Evolutionary conservation across 2,329 filamentous ascomycete species (phyloP).

Genomic region (Sclerotinia borealis): DNA sequence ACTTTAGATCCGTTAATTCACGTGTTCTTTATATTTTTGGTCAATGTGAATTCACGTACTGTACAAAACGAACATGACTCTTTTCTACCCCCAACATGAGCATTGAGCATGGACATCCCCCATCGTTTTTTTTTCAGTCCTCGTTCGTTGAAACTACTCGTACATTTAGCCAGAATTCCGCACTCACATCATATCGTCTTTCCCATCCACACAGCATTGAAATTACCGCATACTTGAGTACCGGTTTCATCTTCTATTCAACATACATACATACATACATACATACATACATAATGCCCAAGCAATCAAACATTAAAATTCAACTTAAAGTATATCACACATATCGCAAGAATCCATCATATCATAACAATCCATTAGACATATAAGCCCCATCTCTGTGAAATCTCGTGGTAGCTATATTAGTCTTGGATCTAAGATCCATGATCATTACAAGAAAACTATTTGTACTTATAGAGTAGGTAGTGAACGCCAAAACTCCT

Average conservation of each 20-base stretch:
- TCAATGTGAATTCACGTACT: not conserved
- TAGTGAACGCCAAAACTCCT: no score
- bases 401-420: not conserved
- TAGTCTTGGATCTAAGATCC: not conserved
- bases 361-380: not conserved
- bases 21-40: not conserved
- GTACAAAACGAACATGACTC: no score
- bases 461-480: no score
- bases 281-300: no score
- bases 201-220: not conserved
- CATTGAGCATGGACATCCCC: constrained; percentile 25
- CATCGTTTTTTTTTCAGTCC: no score
- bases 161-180: not conserved
- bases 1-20: not conserved
- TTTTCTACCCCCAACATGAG: constrained; percentile 37
- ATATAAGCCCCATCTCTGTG: not conserved
- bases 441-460: no score
- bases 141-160: not conserved
- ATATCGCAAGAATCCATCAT: not conserved
- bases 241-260: no score
- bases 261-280: no score
- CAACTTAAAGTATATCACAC: not conserved
- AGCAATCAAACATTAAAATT: not conserved
- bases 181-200: not conserved
- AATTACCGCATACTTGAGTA: no score